Percentiles rank a stretch among this genome's conserved stretches.
phyloP scores from a whole-genome alignment of 768 basidiomycete genomes.

The Dacryopinax primogenitus region DNA sequence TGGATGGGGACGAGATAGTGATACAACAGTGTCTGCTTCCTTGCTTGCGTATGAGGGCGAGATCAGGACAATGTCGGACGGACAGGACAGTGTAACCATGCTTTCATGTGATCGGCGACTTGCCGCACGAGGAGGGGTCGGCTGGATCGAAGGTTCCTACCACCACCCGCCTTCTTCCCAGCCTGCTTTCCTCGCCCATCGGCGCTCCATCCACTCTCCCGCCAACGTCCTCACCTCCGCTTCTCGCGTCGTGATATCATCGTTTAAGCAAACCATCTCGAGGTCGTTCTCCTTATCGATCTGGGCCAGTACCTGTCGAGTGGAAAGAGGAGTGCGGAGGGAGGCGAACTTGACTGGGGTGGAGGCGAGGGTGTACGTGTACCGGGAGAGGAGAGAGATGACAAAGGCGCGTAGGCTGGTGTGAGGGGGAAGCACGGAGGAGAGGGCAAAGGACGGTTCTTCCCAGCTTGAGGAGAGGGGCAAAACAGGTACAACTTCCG shows the following conservation, averaged over 20 bases:
- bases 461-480: slow-evolving; percentile 17
- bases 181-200: slow-evolving; percentile 8
- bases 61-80: too few species aligned
- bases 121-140: not conserved
- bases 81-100: too few species aligned
- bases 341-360: slow-evolving; percentile 11
- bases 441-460: slow-evolving; percentile 16
- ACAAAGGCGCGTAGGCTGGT: not conserved
- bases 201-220: slow-evolving; percentile 10
- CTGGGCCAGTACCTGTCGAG: not conserved
- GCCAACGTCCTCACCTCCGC: slow-evolving; percentile 10
- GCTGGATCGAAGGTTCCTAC: not conserved
- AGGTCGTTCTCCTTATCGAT: slow-evolving; percentile 3
- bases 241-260: slow-evolving; percentile 13
- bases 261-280: slow-evolving; percentile 16
- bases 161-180: slow-evolving; percentile 12
- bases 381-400: not conserved
- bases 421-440: slow-evolving; percentile 10
- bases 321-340: slow-evolving; percentile 7
- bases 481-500: slow-evolving; percentile 11
- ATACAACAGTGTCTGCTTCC: not conserved
- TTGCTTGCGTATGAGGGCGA: not conserved
- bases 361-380: not conserved
- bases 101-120: not conserved
- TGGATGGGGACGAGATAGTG: not conserved